Percentiles rank a stretch among this genome's conserved stretches.
Evolutionary conservation across 306 rosid genomes (phyloP).

Genomic region (Acacia melanoxylon): DNA sequence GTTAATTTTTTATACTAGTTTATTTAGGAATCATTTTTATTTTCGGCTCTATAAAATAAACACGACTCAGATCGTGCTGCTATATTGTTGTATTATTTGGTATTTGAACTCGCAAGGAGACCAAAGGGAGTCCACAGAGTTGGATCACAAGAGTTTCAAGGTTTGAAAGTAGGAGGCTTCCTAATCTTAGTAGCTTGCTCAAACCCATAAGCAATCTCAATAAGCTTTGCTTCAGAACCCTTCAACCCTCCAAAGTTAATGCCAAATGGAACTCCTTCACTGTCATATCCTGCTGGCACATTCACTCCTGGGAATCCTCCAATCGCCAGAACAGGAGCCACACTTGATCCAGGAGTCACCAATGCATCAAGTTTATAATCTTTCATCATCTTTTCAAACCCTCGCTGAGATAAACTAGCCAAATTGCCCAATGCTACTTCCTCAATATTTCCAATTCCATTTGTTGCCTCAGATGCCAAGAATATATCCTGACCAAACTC

Average conservation of each 20-base stretch:
- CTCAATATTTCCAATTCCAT: conserved; percentile 32
- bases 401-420: conserved; percentile 12
- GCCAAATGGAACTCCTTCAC: conserved; percentile 30
- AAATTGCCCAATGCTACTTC: conserved; percentile 27
- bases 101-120: too few relatives aligned
- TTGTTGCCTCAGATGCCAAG: conserved; percentile 31
- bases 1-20: too few relatives aligned
- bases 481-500: conserved; percentile 28
- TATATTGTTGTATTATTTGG: too few relatives aligned
- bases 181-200: conserved; percentile 44
- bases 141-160: neutral
- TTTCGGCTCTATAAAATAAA: too few relatives aligned
- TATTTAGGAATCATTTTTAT: too few relatives aligned
- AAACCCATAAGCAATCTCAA: conserved; percentile 44
- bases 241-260: conserved; percentile 38
- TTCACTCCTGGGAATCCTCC: conserved; percentile 47
- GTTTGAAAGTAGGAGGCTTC: neutral
- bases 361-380: conserved; percentile 40
- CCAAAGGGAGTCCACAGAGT: neutral
- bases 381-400: conserved; percentile 29
- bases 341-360: conserved; percentile 41
- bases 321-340: conserved; percentile 31
- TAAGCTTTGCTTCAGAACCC: conserved; percentile 36
- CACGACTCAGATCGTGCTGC: too few relatives aligned
- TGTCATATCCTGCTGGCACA: conserved; percentile 37